These are phyloP conservation scores for Borovskyia barvae DNA, from an alignment of 208 protist species.

Conservation along the genomic window DNA sequence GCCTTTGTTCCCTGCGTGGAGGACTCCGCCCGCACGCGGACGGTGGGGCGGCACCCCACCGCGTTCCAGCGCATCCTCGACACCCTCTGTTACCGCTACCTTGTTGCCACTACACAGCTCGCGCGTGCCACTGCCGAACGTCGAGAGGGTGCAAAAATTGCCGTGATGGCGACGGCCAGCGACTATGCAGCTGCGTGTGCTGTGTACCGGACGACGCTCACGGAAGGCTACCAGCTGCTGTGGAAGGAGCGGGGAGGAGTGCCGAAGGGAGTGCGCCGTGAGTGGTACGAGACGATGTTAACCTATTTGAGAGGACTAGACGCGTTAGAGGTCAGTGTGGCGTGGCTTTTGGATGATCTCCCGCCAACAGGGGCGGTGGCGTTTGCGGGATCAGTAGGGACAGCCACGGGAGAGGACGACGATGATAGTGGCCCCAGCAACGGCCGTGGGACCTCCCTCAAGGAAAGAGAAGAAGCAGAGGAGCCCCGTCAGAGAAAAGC, in stretches of 20 bases:
- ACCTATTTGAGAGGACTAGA: slow-evolving; percentile 20
- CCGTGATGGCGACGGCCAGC: too few species aligned
- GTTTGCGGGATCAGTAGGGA: too few species aligned
- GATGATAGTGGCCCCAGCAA: background rate
- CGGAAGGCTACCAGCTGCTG: slow-evolving; percentile 17
- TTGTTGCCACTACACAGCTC: slow-evolving; percentile 4
- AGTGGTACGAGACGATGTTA: slow-evolving; percentile 62
- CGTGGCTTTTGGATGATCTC: slow-evolving; percentile 19
- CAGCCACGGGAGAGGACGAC: background rate
- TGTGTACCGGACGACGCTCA: background rate
- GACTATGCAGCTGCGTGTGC: background rate
- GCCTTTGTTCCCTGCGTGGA: slow-evolving; percentile 59
- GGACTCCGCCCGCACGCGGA: slow-evolving; percentile 33
- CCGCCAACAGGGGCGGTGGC: too few species aligned
- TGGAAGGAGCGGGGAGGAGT: slow-evolving; percentile 18
- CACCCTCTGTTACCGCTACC: slow-evolving; percentile 15
- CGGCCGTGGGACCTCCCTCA: background rate
- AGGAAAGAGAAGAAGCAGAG: slow-evolving; percentile 6
- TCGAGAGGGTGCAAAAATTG: too few species aligned
- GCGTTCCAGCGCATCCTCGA: slow-evolving; percentile 37
- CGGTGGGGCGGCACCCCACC: slow-evolving; percentile 22
- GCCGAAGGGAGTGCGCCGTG: slow-evolving; percentile 25
- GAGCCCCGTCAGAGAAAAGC: too few species aligned
- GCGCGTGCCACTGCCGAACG: background rate
- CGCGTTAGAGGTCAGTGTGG: slow-evolving; percentile 2